phyloP scores from a whole-genome alignment of 768 basidiomycete species.

The Hortiboletus flavorubellus region DNA sequence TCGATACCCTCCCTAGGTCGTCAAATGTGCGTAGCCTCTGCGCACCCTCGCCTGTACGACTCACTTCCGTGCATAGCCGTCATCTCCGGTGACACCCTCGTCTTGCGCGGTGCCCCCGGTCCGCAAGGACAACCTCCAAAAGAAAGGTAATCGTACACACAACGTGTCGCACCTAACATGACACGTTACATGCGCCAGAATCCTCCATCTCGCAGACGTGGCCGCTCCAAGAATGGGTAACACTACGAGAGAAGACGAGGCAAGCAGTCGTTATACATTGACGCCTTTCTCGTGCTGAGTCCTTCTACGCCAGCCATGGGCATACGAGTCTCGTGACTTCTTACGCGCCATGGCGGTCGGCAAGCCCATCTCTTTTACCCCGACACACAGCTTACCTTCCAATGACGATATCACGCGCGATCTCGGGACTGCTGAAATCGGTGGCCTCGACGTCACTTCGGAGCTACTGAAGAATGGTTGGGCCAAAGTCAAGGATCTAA shows the following conservation, averaged over 20 bases:
- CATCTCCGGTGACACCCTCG: slow-evolving; percentile 85
- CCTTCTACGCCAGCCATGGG: slow-evolving; percentile 60
- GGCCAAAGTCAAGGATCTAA: slow-evolving; percentile 87
- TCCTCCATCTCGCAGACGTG: slow-evolving; percentile 88
- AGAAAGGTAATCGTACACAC: slow-evolving; percentile 59
- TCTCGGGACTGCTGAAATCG: slow-evolving; percentile 71
- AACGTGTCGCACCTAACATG: slow-evolving; percentile 1
- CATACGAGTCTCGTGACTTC: slow-evolving; percentile 92
- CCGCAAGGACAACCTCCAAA: slow-evolving; percentile 86
- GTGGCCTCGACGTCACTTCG: slow-evolving; percentile 64
- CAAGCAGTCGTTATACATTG: slow-evolving; percentile 25
- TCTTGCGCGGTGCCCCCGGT: slow-evolving; percentile 73
- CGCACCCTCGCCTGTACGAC: slow-evolving; percentile 3
- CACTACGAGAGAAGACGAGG: slow-evolving; percentile 85
- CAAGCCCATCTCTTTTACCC: slow-evolving; percentile 83
- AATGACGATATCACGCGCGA: slow-evolving; percentile 78
- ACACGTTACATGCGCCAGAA: slow-evolving; percentile 41
- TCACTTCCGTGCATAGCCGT: slow-evolving; percentile 54
- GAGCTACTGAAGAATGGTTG: slow-evolving; percentile 89
- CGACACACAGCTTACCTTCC: slow-evolving; percentile 74
- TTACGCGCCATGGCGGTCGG: slow-evolving; percentile 82
- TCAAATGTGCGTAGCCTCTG: slow-evolving; percentile 48
- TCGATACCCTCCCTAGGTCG: slow-evolving; percentile 37
- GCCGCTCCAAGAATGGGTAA: slow-evolving; percentile 82
- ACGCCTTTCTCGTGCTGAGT: neutral